These are phyloP conservation scores for Lenzites betulinus DNA, from an alignment of 768 basidiomycete species.

Conservation along the genomic window DNA sequence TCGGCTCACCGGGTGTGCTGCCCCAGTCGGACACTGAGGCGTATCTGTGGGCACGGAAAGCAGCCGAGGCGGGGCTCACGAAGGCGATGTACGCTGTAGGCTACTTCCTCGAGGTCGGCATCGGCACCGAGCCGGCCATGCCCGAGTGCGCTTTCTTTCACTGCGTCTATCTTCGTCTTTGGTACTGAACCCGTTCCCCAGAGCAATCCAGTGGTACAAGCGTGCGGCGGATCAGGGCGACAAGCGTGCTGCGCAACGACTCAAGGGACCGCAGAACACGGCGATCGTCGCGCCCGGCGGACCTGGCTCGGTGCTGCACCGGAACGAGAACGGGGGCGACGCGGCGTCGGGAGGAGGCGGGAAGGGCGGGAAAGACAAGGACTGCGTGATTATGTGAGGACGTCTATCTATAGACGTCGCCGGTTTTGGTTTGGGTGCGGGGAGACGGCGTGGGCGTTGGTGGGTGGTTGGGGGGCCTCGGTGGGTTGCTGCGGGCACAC, in stretches of 20 bases:
- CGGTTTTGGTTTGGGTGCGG: background rate
- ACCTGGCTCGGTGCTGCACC: constrained; percentile 60
- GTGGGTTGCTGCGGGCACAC: background rate
- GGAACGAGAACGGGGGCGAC: constrained; percentile 44
- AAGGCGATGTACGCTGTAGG: constrained; percentile 99
- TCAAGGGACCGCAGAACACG: constrained; percentile 61
- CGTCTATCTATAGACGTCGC: background rate
- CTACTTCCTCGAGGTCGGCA: constrained; percentile 96
- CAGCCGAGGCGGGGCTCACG: constrained; percentile 86
- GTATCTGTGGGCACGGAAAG: constrained; percentile 95
- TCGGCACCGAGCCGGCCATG: constrained; percentile 70
- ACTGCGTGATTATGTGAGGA: constrained; percentile 83
- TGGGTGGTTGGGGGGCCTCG: background rate
- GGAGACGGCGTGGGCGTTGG: background rate
- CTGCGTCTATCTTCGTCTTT: background rate
- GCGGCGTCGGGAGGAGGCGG: constrained; percentile 35
- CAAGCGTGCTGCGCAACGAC: constrained; percentile 86
- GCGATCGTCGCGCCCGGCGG: constrained; percentile 60
- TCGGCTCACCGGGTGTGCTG: constrained; percentile 95
- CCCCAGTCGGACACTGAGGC: constrained; percentile 99
- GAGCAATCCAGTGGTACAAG: constrained; percentile 82
- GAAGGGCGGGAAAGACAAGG: constrained; percentile 72
- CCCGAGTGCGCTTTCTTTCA: constrained; percentile 54
- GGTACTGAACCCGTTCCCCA: constrained; percentile 30
- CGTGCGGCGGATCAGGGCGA: constrained; percentile 90